These are phyloP conservation scores for Rugosomyces carneus DNA, from an alignment of 1,284 basidiomycete species.

Conservation along the genomic window DNA sequence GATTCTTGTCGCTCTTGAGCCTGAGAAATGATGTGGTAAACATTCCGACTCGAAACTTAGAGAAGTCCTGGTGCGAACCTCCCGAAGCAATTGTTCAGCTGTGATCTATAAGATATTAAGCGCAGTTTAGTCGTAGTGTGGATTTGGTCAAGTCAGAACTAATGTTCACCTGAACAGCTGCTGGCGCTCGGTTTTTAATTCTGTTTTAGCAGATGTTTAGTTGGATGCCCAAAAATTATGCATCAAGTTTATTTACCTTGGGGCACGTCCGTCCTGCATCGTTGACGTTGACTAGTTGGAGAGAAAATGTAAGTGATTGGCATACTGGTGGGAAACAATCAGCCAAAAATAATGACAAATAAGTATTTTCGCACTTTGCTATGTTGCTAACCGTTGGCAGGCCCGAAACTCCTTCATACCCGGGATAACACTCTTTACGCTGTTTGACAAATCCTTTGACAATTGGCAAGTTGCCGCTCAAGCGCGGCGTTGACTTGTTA, in stretches of 20 bases:
- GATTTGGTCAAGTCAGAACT: neutral
- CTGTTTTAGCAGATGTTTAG: too few relatives aligned
- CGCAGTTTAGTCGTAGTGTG: constrained; percentile 10
- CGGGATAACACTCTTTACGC: too few relatives aligned
- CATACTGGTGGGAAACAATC: neutral
- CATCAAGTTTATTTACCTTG: constrained; percentile 27
- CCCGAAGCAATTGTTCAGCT: constrained; percentile 94
- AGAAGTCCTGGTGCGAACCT: constrained; percentile 44
- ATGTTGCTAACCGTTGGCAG: too few relatives aligned
- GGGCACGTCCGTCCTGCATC: constrained; percentile 49
- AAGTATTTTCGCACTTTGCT: too few relatives aligned
- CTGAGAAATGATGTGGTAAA: constrained; percentile 27
- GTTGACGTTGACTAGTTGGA: constrained; percentile 3
- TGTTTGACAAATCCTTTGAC: too few relatives aligned
- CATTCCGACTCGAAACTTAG: neutral
- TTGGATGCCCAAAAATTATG: neutral
- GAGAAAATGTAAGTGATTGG: neutral
- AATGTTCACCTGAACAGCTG: constrained; percentile 71
- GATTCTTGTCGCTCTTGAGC: constrained; percentile 97
- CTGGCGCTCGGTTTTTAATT: constrained; percentile 92
- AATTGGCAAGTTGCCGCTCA: too few relatives aligned
- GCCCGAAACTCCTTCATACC: too few relatives aligned
- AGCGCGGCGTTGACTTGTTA: too few relatives aligned
- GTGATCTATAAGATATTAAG: constrained; percentile 64
- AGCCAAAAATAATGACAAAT: neutral